Conservation (phyloP, 495 filamentous ascomycete species). For the Hyaloscypha bicolor region DNA sequence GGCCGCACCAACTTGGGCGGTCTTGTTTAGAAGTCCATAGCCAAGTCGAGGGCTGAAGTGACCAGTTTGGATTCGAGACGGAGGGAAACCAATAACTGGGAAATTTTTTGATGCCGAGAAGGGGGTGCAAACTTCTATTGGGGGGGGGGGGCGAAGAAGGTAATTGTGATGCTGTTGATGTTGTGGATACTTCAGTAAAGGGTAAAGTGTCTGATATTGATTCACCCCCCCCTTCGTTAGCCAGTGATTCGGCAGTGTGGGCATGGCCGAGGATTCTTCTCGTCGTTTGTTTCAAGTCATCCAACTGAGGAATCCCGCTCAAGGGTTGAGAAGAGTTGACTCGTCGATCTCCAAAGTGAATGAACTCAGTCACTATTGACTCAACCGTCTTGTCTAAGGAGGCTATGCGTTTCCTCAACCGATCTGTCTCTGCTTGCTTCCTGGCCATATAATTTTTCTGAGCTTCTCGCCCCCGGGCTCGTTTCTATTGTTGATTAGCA, state of each 20-base stretch:
- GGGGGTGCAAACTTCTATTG: not conserved
- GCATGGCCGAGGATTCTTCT: not conserved
- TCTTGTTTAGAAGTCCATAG: not conserved
- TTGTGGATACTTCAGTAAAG: not conserved
- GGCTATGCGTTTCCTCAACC: not conserved
- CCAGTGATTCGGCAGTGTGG: not conserved
- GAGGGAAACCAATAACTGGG: not conserved
- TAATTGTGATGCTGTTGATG: not conserved
- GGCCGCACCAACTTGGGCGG: no score
- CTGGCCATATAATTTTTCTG: not conserved
- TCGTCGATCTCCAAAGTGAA: not conserved
- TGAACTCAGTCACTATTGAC: not conserved
- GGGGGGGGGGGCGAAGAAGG: not conserved
- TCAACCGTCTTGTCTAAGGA: not conserved
- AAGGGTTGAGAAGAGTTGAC: not conserved
- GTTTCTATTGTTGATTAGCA: not conserved
- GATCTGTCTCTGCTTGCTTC: not conserved
- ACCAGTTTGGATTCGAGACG: not conserved
- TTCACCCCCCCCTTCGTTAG: not conserved
- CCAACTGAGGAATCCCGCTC: not conserved
- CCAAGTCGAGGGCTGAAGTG: not conserved
- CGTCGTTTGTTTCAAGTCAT: not conserved
- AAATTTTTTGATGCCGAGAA: not conserved
- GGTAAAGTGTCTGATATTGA: not conserved
- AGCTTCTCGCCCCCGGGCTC: not conserved